phyloP scores from a whole-genome alignment of 1,284 basidiomycete species.

The Jaminaea rosea region DNA sequence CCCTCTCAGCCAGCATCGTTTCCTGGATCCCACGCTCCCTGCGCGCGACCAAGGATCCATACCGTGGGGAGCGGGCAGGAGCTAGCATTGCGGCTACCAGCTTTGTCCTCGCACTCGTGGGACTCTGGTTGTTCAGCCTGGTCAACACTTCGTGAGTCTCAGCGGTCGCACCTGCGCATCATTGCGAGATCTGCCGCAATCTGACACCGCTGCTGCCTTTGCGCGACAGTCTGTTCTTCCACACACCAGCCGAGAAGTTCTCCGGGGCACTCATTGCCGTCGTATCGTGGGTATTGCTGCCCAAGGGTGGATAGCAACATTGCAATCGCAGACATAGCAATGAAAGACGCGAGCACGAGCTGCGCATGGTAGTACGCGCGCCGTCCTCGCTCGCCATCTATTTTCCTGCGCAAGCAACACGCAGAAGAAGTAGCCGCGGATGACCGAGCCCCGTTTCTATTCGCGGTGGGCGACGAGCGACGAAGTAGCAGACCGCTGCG shows the following conservation, averaged over 20 bases:
- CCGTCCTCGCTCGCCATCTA: too few relatives aligned
- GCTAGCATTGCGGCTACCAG: slow-evolving; percentile 13
- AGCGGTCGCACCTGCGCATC: too few relatives aligned
- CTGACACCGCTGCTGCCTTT: too few relatives aligned
- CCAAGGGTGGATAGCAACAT: slow-evolving; percentile 16
- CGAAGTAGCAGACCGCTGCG: too few relatives aligned
- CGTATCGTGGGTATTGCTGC: slow-evolving; percentile 28
- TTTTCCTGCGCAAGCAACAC: too few relatives aligned
- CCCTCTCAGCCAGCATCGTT: not conserved
- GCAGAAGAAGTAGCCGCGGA: too few relatives aligned
- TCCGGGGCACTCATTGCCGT: slow-evolving; percentile 56
- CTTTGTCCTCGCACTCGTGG: slow-evolving; percentile 52
- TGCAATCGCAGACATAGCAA: too few relatives aligned
- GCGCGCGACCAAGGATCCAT: slow-evolving; percentile 11
- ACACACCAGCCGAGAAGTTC: slow-evolving; percentile 75
- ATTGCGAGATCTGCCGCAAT: too few relatives aligned
- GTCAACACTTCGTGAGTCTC: slow-evolving; percentile 75
- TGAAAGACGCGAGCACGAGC: too few relatives aligned
- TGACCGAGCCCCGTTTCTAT: too few relatives aligned
- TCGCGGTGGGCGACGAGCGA: too few relatives aligned
- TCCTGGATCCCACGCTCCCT: slow-evolving; percentile 7
- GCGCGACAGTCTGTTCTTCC: slow-evolving; percentile 87
- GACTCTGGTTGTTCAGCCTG: slow-evolving; percentile 65
- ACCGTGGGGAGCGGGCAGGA: not conserved
- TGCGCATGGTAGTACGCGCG: too few relatives aligned